phyloP scores from a whole-genome alignment of 1,139 yeast species.

The Suhomyces chickasaworum region DNA sequence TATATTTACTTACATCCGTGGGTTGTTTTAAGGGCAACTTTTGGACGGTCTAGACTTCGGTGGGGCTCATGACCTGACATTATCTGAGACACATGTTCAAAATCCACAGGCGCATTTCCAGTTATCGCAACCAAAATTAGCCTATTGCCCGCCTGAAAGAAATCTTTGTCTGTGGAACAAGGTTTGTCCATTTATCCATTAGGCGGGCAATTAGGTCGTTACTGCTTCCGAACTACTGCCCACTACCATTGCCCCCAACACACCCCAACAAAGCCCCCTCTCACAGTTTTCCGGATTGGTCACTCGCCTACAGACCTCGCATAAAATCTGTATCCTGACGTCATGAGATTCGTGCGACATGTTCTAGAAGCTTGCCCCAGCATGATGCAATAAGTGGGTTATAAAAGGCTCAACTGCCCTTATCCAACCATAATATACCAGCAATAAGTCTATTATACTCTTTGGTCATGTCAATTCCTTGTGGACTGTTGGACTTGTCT shows the following conservation, averaged over 20 bases:
- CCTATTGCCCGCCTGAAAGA: not conserved
- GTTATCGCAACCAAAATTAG: not conserved
- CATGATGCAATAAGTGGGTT: not conserved
- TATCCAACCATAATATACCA: not conserved
- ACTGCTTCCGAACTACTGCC: not conserved
- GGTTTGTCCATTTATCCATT: not conserved
- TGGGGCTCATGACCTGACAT: slow-evolving; percentile 2
- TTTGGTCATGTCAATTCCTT: not conserved
- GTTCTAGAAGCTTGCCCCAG: slow-evolving; percentile 7
- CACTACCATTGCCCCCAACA: not conserved
- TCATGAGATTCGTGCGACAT: not conserved
- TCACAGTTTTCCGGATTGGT: not conserved
- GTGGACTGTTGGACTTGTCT: slow-evolving; percentile 7
- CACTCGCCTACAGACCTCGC: slow-evolving; percentile 2
- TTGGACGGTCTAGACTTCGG: slow-evolving; percentile 1
- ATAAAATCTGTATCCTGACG: slow-evolving; percentile 2
- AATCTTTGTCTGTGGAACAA: not conserved
- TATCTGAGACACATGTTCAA: slow-evolving; percentile 1
- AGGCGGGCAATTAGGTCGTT: not conserved
- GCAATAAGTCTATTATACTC: not conserved
- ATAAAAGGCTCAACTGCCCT: not conserved
- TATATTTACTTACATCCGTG: not conserved
- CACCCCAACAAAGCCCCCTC: not conserved
- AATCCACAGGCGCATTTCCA: not conserved
- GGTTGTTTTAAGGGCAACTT: not conserved